These are phyloP conservation scores for Arabidopsis hybrid DNA, from an alignment of 441 rosid genomes.

Conservation along the genomic window DNA sequence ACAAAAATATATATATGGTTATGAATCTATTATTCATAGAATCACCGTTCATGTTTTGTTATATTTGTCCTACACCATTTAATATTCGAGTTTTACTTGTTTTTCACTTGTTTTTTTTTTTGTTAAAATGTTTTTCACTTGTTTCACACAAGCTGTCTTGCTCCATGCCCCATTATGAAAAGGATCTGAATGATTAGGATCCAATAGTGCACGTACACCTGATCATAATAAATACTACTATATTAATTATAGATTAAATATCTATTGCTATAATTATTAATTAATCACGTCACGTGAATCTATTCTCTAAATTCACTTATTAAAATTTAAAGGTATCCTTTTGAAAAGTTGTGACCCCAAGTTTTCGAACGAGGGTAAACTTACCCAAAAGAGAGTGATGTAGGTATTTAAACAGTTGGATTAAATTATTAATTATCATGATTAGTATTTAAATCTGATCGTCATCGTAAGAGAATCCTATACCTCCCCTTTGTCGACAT, in stretches of 20 bases:
- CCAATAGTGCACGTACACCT: conserved; percentile 7
- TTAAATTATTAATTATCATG: not conserved
- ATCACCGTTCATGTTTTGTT: not conserved
- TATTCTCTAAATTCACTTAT: not conserved
- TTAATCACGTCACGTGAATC: not conserved
- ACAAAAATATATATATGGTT: no score
- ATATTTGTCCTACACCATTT: not conserved
- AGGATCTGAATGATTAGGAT: not conserved
- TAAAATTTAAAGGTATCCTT: not conserved
- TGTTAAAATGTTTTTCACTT: not conserved
- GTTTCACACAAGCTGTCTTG: conserved; percentile 16
- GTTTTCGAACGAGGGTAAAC: not conserved
- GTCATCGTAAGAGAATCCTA: conserved; percentile 7
- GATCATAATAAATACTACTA: not conserved
- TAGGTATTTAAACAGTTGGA: conserved; percentile 14
- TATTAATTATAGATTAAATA: not conserved
- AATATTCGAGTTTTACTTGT: not conserved
- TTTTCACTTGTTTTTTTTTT: not conserved
- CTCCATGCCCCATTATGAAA: not conserved
- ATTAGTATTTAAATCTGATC: not conserved
- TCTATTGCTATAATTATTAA: not conserved
- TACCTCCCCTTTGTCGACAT: conserved; percentile 18
- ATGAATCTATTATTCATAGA: no score
- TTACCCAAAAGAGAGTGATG: conserved; percentile 16
- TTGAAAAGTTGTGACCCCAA: not conserved